Conservation (phyloP, 129 eudicot genomes). For the Sambucus nigra region DNA sequence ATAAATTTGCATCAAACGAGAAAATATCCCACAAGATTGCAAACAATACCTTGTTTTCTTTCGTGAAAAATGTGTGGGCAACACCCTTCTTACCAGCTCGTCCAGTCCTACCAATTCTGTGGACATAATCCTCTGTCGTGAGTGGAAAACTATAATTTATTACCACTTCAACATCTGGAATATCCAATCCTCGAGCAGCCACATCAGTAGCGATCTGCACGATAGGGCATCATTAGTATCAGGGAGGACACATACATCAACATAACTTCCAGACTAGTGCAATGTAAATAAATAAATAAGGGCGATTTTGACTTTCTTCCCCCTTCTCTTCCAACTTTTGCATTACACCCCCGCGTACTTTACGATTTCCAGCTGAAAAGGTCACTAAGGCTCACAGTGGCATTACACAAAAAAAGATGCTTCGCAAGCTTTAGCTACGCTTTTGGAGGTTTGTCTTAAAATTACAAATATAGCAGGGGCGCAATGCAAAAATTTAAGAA, state of each 20-base stretch:
- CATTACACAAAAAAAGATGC: no score
- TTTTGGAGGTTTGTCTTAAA: no score
- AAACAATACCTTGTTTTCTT: conserved; percentile 71
- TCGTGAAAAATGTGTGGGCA: conserved; percentile 91
- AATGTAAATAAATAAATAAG: no score
- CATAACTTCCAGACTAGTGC: not conserved
- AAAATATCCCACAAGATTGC: not conserved
- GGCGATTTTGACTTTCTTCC: not conserved
- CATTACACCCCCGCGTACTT: no score
- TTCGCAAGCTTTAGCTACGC: no score
- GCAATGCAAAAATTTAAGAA: no score
- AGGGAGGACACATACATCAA: not conserved
- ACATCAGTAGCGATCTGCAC: conserved; percentile 96
- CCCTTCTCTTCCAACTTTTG: no score
- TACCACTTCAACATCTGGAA: conserved; percentile 94
- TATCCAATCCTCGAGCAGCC: conserved; percentile 98
- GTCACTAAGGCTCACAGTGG: no score
- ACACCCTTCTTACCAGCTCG: conserved; percentile 98
- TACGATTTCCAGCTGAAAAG: no score
- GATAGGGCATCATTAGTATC: not conserved
- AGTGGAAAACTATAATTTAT: conserved; percentile 93
- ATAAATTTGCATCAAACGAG: no score
- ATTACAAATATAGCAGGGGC: no score
- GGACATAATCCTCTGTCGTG: conserved; percentile 97
- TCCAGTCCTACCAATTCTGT: conserved; percentile 94